These are phyloP conservation scores for Salix udensis DNA, from an alignment of 345 rosid species.

Conservation along the genomic window DNA sequence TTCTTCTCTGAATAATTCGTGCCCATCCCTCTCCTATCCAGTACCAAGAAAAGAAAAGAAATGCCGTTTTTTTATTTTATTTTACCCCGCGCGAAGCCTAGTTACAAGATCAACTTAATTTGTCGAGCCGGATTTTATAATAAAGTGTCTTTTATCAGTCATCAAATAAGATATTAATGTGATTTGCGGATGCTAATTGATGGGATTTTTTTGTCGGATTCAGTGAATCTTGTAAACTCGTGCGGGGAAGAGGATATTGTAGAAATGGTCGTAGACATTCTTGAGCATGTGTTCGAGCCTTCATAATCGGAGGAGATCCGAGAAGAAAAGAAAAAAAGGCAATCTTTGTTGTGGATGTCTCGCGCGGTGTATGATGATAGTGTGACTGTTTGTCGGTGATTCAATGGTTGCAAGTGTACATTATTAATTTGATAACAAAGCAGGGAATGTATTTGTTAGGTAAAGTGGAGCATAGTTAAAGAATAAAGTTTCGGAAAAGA, in stretches of 20 bases:
- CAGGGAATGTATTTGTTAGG: background rate
- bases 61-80: background rate
- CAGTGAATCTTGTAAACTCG: too few relatives aligned
- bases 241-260: conserved; percentile 50
- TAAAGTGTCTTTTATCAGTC: too few relatives aligned
- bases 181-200: background rate
- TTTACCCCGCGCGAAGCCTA: conserved; percentile 11
- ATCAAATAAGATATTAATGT: too few relatives aligned
- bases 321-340: background rate
- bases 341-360: background rate
- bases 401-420: background rate
- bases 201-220: conserved; percentile 4
- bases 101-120: too few relatives aligned
- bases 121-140: too few relatives aligned
- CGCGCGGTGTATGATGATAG: background rate
- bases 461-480: background rate
- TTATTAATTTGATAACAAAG: background rate
- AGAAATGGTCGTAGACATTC: conserved; percentile 51
- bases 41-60: background rate
- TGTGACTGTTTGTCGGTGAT: background rate
- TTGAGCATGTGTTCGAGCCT: conserved; percentile 52
- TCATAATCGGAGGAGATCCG: background rate
- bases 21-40: background rate
- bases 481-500: conserved; percentile 6
- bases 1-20: background rate